Base-by-base conservation (phyloP, 495 filamentous ascomycete species). In the Cercophora newfieldiana region DNA sequence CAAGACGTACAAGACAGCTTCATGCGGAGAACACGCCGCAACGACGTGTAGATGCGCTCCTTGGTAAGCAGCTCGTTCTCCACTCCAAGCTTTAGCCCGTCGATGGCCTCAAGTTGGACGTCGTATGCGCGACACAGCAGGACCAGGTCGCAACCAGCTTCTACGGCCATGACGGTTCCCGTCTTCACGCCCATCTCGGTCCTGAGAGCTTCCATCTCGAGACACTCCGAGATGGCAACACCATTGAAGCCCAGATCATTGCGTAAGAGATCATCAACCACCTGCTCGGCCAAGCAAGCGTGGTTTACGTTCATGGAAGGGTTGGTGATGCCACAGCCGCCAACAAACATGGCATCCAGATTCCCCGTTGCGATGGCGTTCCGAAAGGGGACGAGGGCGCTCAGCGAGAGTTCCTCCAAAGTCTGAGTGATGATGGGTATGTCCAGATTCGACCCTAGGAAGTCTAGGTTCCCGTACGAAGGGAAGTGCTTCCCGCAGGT, bases 401-500 rank as follows among this genome's bases (percentile, higher is more conserved):
- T 93, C 30, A 95, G 75, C 63, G 90, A 93, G 33, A 97, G 82
- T 70, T 95, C 91, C 68, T 97, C 92, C 12, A 96, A 77, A 0
- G 92, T 94, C 73, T 96, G 92, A 0, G 92, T 96, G 70, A 97
- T 97, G 55, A 94, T 91, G 24, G 93, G 93, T 19, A 97, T 91
- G 71, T 97, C 93, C 3, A 93, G 75, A 22, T 89, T 90, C 18
- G 91, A 94, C 1, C 92, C 92, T 1, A 95, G 82, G 67, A 97
- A 95, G 72, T 96, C 91, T n/a, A 97, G 80, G 65, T 96, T 96
- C 14, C 93, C 93, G 67, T 96, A 97, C 0, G 91, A 94, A 21
- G 93, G 93, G 66, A 97, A 96, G 76, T 97, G 93, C 74, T 97
- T 97, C 64, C 93, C 93, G 69, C 93, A 92, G 0, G 92, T 94